phyloP scores from a whole-genome alignment of 2,329 filamentous ascomycete species.

The Botryotinia globosa region DNA sequence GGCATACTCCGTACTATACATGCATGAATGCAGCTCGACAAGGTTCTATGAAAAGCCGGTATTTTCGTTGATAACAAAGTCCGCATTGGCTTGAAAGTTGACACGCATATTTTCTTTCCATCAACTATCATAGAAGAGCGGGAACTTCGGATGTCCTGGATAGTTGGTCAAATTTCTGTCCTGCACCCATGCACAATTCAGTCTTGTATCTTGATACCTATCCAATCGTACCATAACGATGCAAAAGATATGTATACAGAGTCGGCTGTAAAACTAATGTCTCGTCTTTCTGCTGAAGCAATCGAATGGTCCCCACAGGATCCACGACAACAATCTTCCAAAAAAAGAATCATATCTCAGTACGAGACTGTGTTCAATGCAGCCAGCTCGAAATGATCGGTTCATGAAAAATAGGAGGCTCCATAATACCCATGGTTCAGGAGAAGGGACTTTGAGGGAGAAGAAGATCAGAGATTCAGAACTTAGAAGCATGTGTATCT shows the following conservation, averaged over 20 bases:
- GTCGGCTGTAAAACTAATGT: conserved; percentile 7
- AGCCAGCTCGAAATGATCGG: conserved; percentile 1
- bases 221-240: conserved; percentile 1
- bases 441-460: background rate
- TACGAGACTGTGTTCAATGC: background rate
- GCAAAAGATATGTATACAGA: background rate
- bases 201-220: background rate
- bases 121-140: background rate
- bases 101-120: background rate
- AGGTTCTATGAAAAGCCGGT: conserved; percentile 4
- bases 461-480: background rate
- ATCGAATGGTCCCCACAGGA: conserved; percentile 9
- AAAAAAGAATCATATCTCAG: background rate
- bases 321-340: conserved; percentile 11
- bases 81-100: background rate
- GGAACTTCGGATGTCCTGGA: background rate
- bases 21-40: background rate
- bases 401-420: background rate
- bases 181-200: background rate
- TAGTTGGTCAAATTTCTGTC: background rate
- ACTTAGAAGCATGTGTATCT: background rate
- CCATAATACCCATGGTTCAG: background rate
- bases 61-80: conserved; percentile 9
- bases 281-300: conserved; percentile 7
- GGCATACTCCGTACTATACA: no score